Conservation (phyloP, 352 stramenopile genomes). For the Pythium pyrilobum region DNA sequence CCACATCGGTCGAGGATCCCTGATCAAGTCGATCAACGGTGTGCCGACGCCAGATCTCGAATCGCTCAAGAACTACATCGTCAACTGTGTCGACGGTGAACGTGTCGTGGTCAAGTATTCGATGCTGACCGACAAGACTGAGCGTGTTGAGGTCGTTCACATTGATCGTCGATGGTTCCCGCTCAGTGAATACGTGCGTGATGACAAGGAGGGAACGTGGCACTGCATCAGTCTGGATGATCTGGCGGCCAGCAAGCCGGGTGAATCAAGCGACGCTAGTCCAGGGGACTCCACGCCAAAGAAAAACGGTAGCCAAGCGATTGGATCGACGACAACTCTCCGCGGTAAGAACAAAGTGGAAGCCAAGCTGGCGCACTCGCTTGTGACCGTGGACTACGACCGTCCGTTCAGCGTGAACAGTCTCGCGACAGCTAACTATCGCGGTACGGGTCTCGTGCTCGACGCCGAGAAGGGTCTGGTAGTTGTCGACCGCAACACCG, state of each 20-base stretch:
- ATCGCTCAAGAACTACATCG: conserved; percentile 73
- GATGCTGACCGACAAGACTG: conserved; percentile 64
- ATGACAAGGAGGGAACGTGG: conserved; percentile 77
- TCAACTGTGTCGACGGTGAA: conserved; percentile 69
- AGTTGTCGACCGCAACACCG: conserved; percentile 90
- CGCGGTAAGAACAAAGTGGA: conserved; percentile 80
- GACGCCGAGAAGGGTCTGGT: conserved; percentile 84
- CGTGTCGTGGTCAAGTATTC: conserved; percentile 85
- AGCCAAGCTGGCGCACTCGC: conserved; percentile 74
- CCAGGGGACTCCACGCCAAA: neutral
- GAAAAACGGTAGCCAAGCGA: conserved; percentile 23
- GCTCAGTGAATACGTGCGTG: conserved; percentile 74
- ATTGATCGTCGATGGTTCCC: conserved; percentile 91
- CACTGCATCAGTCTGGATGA: conserved; percentile 62
- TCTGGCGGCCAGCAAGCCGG: neutral
- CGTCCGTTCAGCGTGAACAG: conserved; percentile 84
- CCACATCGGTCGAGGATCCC: conserved; percentile 70
- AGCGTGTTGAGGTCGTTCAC: conserved; percentile 82
- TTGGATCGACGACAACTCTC: conserved; percentile 76
- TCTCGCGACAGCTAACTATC: conserved; percentile 81
- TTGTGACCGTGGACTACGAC: conserved; percentile 84
- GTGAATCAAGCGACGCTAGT: neutral
- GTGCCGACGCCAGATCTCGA: conserved; percentile 83
- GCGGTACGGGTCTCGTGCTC: conserved; percentile 85
- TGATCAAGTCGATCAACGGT: conserved; percentile 87